Percentiles rank a stretch among this genome's conserved stretches.
phyloP scores from a whole-genome alignment of 2,329 filamentous ascomycete genomes.

The Ilyonectria mors-panacis region DNA sequence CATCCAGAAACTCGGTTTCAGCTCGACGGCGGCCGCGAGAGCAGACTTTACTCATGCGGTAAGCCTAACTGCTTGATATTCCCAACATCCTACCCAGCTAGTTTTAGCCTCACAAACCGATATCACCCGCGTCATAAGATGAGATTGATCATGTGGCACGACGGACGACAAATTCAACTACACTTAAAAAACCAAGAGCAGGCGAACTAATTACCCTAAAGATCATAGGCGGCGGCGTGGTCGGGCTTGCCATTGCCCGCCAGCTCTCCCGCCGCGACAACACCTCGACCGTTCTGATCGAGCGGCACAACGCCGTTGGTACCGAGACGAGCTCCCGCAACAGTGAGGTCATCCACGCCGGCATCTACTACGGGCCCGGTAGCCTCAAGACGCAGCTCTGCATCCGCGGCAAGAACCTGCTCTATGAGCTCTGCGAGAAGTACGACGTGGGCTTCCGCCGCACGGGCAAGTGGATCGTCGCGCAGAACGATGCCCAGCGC shows the following conservation, averaged over 20 bases:
- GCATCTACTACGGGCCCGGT: slow-evolving; percentile 85
- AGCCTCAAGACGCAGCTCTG: slow-evolving; percentile 90
- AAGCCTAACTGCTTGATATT: slow-evolving; percentile 37
- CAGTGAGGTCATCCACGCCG: slow-evolving; percentile 96
- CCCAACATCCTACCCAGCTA: slow-evolving; percentile 5
- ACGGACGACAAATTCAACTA: slow-evolving; percentile 1
- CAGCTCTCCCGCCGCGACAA: slow-evolving; percentile 76
- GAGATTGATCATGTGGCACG: slow-evolving; percentile 4
- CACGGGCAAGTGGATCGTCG: slow-evolving; percentile 95
- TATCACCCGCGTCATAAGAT: slow-evolving; percentile 7
- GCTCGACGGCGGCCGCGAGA: slow-evolving; percentile 49
- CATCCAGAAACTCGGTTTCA: slow-evolving; percentile 51
- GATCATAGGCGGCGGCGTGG: slow-evolving; percentile 74
- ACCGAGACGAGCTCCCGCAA: slow-evolving; percentile 93
- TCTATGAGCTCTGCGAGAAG: slow-evolving; percentile 83
- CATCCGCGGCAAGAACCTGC: slow-evolving; percentile 79
- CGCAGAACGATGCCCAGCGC: slow-evolving; percentile 81
- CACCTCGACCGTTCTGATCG: slow-evolving; percentile 81
- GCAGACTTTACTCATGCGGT: slow-evolving; percentile 65
- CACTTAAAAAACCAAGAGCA: not conserved
- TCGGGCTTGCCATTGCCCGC: slow-evolving; percentile 85
- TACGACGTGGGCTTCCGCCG: slow-evolving; percentile 79
- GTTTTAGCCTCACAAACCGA: slow-evolving; percentile 6
- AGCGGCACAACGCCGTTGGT: slow-evolving; percentile 82
- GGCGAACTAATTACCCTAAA: slow-evolving; percentile 40